phyloP scores from a whole-genome alignment of 2,329 filamentous ascomycete species.

The Cyphellophora attinorum region DNA sequence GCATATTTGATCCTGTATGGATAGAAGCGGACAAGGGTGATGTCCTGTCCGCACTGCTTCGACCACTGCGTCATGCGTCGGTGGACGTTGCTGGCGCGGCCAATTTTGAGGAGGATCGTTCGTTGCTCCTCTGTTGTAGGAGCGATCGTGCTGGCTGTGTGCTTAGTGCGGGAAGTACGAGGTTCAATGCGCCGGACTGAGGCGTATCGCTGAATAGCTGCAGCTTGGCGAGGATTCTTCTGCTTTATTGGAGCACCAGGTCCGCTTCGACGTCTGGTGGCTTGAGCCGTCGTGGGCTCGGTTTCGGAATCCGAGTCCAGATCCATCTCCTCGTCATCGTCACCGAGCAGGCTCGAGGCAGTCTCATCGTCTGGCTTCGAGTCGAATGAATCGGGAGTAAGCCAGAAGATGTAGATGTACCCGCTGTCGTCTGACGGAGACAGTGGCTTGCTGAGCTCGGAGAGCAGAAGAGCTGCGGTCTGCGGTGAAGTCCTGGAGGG shows the following conservation, averaged over 20 bases:
- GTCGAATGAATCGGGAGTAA: constrained; percentile 58
- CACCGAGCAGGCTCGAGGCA: constrained; percentile 47
- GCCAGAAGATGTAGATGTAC: constrained; percentile 99
- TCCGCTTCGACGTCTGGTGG: constrained; percentile 6
- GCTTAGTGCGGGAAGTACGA: neutral
- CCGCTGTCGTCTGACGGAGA: constrained; percentile 69
- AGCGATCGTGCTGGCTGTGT: constrained; percentile 19
- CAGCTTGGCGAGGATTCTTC: constrained; percentile 4
- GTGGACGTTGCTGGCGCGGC: constrained; percentile 71
- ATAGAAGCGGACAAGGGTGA: constrained; percentile 85
- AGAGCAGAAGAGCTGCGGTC: constrained; percentile 59
- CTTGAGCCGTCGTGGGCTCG: constrained; percentile 11
- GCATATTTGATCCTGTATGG: constrained; percentile 69
- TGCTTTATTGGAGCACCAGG: constrained; percentile 4
- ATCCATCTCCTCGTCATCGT: constrained; percentile 13
- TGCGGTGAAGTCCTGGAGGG: constrained; percentile 57
- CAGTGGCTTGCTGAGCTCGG: constrained; percentile 67
- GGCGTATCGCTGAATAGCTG: constrained; percentile 24
- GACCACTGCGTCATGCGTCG: constrained; percentile 87
- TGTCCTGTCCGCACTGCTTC: constrained; percentile 79
- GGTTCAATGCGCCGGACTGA: constrained; percentile 17
- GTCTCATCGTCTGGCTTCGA: constrained; percentile 49
- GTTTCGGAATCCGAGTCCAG: constrained; percentile 11
- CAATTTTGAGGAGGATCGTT: constrained; percentile 59
- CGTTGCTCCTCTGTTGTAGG: too few relatives aligned